Evolutionary conservation across 2,329 filamentous ascomycete genomes (phyloP).

Genomic region (Botrytis hyacinthi): DNA sequence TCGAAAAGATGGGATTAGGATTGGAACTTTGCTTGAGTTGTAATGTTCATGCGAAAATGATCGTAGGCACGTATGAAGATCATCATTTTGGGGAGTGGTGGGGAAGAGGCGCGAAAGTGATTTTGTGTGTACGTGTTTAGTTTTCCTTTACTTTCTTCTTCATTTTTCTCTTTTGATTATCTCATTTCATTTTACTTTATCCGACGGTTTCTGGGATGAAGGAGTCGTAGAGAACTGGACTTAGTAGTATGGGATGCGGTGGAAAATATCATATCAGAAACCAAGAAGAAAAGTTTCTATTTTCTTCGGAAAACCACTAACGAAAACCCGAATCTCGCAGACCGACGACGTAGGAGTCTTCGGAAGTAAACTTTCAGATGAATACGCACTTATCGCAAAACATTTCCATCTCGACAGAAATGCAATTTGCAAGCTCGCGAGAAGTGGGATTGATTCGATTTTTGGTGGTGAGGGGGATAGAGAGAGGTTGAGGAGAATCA

Average conservation of each 20-base stretch:
- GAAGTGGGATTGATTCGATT: conserved; percentile 60
- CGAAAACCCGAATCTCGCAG: conserved; percentile 42
- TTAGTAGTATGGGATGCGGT: not conserved
- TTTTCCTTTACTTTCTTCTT: not conserved
- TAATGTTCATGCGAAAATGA: conserved; percentile 75
- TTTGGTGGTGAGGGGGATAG: conserved; percentile 66
- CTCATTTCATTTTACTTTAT: not conserved
- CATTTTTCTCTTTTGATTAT: not conserved
- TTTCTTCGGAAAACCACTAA: not conserved
- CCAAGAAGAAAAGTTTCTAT: not conserved
- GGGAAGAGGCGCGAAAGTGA: conserved; percentile 58
- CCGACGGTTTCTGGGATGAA: not conserved
- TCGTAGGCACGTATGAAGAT: conserved; percentile 58
- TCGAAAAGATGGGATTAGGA: conserved; percentile 47
- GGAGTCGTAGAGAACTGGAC: not conserved
- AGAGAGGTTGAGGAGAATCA: conserved; percentile 49
- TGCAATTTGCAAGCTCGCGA: conserved; percentile 55
- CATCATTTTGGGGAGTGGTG: conserved; percentile 80
- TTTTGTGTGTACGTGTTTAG: conserved; percentile 62
- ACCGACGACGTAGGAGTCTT: conserved; percentile 85
- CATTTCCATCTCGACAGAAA: conserved; percentile 59
- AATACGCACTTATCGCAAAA: conserved; percentile 69
- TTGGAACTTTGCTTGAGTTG: conserved; percentile 78
- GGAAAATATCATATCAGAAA: not conserved
- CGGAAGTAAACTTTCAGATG: conserved; percentile 70